Evolutionary conservation across 2,329 filamentous ascomycete species (phyloP).

Genomic region (Fusarium sp.): DNA sequence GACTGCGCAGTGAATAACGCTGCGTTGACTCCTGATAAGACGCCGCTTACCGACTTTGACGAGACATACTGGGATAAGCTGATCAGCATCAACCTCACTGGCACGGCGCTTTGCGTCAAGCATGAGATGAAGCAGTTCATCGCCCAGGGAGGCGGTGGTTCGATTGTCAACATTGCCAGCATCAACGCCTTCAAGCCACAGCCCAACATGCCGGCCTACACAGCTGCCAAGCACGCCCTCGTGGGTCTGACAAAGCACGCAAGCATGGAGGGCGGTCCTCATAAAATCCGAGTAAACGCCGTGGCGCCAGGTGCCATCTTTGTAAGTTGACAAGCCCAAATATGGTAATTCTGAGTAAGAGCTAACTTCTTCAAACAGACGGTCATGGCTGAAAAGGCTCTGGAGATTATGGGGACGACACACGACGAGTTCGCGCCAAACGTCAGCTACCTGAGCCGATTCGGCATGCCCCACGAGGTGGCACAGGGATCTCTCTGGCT

Average conservation of each 20-base stretch:
- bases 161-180: slow-evolving; percentile 59
- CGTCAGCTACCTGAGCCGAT: slow-evolving; percentile 28
- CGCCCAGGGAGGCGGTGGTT: slow-evolving; percentile 46
- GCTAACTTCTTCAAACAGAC: slow-evolving; percentile 14
- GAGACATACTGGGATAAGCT: slow-evolving; percentile 35
- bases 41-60: slow-evolving; percentile 33
- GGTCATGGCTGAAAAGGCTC: slow-evolving; percentile 26
- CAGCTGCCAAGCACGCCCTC: slow-evolving; percentile 53
- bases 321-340: slow-evolving; percentile 14
- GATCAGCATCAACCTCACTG: slow-evolving; percentile 35
- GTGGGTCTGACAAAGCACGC: slow-evolving; percentile 54
- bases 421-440: slow-evolving; percentile 32
- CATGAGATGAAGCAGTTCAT: slow-evolving; percentile 41
- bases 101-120: slow-evolving; percentile 37
- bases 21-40: slow-evolving; percentile 30
- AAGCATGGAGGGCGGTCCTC: slow-evolving; percentile 52
- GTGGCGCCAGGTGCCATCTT: slow-evolving; percentile 34
- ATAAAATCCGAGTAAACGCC: slow-evolving; percentile 37
- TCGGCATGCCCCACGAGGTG: slow-evolving; percentile 29
- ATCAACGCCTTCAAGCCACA: slow-evolving; percentile 44
- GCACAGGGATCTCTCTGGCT: slow-evolving; percentile 29
- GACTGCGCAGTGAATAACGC: slow-evolving; percentile 36
- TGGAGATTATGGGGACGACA: slow-evolving; percentile 36
- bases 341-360: background rate
- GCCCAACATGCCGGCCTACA: slow-evolving; percentile 47